Conservation (phyloP, 2,329 filamentous ascomycete genomes). For the Ophiocordyceps australis region DNA sequence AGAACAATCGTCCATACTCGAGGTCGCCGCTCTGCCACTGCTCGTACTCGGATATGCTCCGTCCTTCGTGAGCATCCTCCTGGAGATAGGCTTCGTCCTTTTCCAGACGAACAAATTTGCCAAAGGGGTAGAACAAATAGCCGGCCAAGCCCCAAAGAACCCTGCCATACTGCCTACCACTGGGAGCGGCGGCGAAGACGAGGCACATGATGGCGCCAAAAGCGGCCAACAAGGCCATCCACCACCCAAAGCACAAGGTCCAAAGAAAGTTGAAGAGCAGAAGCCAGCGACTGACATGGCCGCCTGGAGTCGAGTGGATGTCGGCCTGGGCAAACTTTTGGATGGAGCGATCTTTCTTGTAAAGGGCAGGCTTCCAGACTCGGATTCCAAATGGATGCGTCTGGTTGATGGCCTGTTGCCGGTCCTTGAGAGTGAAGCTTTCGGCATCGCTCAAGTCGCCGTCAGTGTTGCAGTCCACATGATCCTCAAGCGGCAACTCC, state of each 20-base stretch:
- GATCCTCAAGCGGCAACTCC: conserved; percentile 25
- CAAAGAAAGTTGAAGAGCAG: conserved; percentile 79
- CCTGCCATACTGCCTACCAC: conserved; percentile 69
- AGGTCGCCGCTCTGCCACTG: conserved; percentile 97
- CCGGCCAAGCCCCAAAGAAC: conserved; percentile 69
- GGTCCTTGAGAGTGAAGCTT: conserved; percentile 93
- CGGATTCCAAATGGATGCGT: conserved; percentile 98
- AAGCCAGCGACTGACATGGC: conserved; percentile 68
- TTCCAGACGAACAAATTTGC: conserved; percentile 84
- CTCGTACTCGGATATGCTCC: conserved; percentile 96
- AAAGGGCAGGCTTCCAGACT: conserved; percentile 95
- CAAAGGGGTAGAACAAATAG: conserved; percentile 92
- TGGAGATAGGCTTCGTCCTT: conserved; percentile 88
- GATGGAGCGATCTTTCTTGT: conserved; percentile 94
- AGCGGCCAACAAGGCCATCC: conserved; percentile 65
- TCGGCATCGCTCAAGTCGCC: conserved; percentile 75
- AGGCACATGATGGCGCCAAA: conserved; percentile 64
- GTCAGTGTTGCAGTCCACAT: conserved; percentile 45
- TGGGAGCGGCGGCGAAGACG: conserved; percentile 58
- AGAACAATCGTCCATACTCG: conserved; percentile 89
- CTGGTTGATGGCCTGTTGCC: conserved; percentile 94
- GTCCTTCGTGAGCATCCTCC: conserved; percentile 86
- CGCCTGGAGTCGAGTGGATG: conserved; percentile 87
- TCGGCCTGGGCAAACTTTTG: conserved; percentile 92
- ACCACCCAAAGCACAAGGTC: conserved; percentile 91